Evolutionary conservation across 1,284 basidiomycete species (phyloP).

Genomic region (Ceratobasidium sp.): DNA sequence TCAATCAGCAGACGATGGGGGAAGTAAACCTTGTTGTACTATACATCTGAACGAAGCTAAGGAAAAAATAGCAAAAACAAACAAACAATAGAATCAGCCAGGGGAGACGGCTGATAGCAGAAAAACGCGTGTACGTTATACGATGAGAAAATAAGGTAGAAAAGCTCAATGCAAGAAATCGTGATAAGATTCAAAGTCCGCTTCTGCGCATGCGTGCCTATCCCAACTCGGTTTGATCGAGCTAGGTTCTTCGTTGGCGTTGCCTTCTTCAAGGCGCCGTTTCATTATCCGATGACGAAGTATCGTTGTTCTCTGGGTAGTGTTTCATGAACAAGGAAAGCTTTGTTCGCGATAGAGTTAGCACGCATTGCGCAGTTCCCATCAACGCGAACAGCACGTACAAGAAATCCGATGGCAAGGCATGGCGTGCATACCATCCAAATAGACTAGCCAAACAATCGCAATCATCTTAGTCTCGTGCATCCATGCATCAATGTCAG

Average conservation of each 20-base stretch:
- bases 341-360: conserved; percentile 30
- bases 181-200: conserved; percentile 41
- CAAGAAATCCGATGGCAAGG: conserved; percentile 46
- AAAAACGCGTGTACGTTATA: conserved; percentile 2
- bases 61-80: neutral
- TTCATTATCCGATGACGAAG: conserved; percentile 31
- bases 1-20: neutral
- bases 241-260: conserved; percentile 6
- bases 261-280: conserved; percentile 10
- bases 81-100: too few species aligned
- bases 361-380: conserved; percentile 12
- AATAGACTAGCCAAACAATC: conserved; percentile 60
- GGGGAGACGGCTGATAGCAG: conserved; percentile 17
- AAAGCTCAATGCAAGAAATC: conserved; percentile 20
- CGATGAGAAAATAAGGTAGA: conserved; percentile 33
- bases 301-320: conserved; percentile 16
- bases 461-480: conserved; percentile 35
- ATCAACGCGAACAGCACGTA: conserved; percentile 24
- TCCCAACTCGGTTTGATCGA: conserved; percentile 25
- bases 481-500: neutral
- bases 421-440: conserved; percentile 71
- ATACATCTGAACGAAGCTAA: conserved; percentile 26
- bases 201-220: conserved; percentile 15
- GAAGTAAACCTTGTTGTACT: conserved; percentile 4
- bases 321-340: conserved; percentile 43